A percentile compares a stretch with the other conserved stretches of the same genome.
Evolutionary conservation across 495 filamentous ascomycete species (phyloP).

Genomic region (Penicillium steckii): DNA sequence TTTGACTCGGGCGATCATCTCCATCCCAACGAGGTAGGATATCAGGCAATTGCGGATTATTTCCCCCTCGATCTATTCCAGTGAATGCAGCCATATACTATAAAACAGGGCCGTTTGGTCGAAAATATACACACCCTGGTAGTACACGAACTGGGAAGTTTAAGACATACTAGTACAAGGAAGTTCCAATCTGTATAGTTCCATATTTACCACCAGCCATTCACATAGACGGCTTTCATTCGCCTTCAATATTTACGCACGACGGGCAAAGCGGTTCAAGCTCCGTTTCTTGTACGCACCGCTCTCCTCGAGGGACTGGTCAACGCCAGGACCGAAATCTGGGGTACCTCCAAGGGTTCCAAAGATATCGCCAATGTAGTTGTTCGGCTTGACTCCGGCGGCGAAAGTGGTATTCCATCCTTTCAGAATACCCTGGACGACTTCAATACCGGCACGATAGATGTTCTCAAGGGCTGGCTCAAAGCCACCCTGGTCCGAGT

Average conservation of each 20-base stretch:
- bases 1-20: conserved; percentile 70
- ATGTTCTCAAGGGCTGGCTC: conserved; percentile 61
- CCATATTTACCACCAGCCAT: too few relatives aligned
- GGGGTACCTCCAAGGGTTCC: conserved; percentile 63
- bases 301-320: conserved; percentile 22
- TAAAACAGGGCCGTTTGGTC: neutral
- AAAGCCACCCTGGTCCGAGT: conserved; percentile 58
- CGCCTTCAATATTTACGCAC: conserved; percentile 3
- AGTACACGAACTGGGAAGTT: too few relatives aligned
- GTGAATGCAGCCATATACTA: neutral
- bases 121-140: too few relatives aligned
- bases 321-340: conserved; percentile 61
- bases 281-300: conserved; percentile 31
- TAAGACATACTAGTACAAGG: too few relatives aligned
- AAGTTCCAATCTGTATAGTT: too few relatives aligned
- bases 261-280: conserved; percentile 10
- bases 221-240: too few relatives aligned
- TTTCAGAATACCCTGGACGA: conserved; percentile 63
- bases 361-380: conserved; percentile 74
- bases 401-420: conserved; percentile 60
- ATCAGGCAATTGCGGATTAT: conserved; percentile 57
- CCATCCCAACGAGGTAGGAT: conserved; percentile 67
- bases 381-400: conserved; percentile 57
- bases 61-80: conserved; percentile 59
- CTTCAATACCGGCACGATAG: conserved; percentile 63